Conservation (phyloP, 345 rosid genomes). For the Citropsis articulata region DNA sequence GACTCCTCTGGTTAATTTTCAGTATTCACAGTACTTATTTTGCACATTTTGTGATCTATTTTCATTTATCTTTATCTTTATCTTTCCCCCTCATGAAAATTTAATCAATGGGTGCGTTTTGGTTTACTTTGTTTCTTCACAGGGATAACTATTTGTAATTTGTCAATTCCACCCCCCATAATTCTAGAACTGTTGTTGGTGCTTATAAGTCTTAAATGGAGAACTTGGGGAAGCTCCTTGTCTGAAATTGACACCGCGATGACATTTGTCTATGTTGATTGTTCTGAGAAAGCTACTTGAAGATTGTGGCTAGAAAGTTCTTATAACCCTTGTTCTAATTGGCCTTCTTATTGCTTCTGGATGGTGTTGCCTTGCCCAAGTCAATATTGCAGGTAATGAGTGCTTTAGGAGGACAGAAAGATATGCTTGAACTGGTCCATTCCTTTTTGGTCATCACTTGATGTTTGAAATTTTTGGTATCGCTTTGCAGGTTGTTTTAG, state of each 20-base stretch:
- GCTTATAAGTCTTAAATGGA: too few relatives aligned
- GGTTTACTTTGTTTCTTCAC: too few relatives aligned
- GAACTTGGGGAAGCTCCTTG: too few relatives aligned
- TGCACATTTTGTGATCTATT: neutral
- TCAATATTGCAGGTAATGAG: slow-evolving; percentile 80
- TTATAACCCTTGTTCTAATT: too few relatives aligned
- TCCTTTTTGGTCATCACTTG: neutral
- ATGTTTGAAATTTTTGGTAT: slow-evolving; percentile 3
- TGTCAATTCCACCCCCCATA: too few relatives aligned
- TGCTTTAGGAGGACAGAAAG: neutral
- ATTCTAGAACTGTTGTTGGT: too few relatives aligned
- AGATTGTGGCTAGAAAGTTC: slow-evolving; percentile 17
- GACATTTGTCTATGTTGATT: too few relatives aligned
- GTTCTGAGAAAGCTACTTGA: too few relatives aligned
- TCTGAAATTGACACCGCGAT: too few relatives aligned
- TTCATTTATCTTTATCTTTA: neutral
- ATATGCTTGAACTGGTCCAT: neutral
- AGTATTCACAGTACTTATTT: neutral
- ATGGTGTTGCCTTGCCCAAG: too few relatives aligned
- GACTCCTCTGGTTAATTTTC: neutral
- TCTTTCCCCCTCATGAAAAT: neutral
- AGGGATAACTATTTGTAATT: too few relatives aligned
- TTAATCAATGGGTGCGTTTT: too few relatives aligned
- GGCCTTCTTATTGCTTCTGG: slow-evolving; percentile 80
- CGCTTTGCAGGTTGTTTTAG: slow-evolving; percentile 71